Evolutionary conservation across 768 basidiomycete genomes (phyloP).

Genomic region (Mycena capillaripes): DNA sequence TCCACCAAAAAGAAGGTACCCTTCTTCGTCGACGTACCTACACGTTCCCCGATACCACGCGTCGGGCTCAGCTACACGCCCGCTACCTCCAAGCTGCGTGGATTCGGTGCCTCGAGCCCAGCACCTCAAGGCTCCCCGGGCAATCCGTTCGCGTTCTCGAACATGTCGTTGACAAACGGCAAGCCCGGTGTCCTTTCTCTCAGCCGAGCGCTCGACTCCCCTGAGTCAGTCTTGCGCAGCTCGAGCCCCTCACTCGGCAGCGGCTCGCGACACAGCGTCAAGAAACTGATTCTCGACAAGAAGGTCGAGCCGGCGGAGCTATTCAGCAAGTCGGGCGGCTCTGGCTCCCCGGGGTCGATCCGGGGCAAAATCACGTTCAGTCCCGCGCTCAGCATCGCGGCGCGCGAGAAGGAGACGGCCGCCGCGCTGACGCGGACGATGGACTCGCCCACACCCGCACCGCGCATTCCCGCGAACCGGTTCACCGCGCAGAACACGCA

Average conservation of each 20-base stretch:
- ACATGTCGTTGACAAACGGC: slow-evolving; percentile 65
- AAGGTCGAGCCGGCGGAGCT: slow-evolving; percentile 83
- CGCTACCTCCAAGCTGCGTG: slow-evolving; percentile 78
- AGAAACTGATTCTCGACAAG: slow-evolving; percentile 92
- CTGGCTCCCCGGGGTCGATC: slow-evolving; percentile 55
- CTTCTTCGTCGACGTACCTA: slow-evolving; percentile 83
- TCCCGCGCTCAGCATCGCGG: slow-evolving; percentile 80
- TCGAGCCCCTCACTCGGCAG: slow-evolving; percentile 68
- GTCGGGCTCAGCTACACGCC: slow-evolving; percentile 76
- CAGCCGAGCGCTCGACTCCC: slow-evolving; percentile 60
- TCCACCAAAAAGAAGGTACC: slow-evolving; percentile 81
- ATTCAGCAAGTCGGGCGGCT: slow-evolving; percentile 62
- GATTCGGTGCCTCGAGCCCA: slow-evolving; percentile 69
- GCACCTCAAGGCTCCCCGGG: slow-evolving; percentile 52
- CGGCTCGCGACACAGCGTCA: slow-evolving; percentile 73
- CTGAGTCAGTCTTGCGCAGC: slow-evolving; percentile 75
- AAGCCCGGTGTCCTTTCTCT: slow-evolving; percentile 70
- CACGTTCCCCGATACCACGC: slow-evolving; percentile 77
- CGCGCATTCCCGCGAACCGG: slow-evolving; percentile 49
- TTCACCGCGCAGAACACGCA: slow-evolving; percentile 54
- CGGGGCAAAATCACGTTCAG: slow-evolving; percentile 79
- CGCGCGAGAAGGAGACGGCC: slow-evolving; percentile 78
- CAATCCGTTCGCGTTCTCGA: slow-evolving; percentile 52
- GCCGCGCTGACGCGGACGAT: slow-evolving; percentile 38
- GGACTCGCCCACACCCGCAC: slow-evolving; percentile 54